These are phyloP conservation scores for Iberis pinnata DNA, from an alignment of 345 rosid genomes.

Conservation along the genomic window DNA sequence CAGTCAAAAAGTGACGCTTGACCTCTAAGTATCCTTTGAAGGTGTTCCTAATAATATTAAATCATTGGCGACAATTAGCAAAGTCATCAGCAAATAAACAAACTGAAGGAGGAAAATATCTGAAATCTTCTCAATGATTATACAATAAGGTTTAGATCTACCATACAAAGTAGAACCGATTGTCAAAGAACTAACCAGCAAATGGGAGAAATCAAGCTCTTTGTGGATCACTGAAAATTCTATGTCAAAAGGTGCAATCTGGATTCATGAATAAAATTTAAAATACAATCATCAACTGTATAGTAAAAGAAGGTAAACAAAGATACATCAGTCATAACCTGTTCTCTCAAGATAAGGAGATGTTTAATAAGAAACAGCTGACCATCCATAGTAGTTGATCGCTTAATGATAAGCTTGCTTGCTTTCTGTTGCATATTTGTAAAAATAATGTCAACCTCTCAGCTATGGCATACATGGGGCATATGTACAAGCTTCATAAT, in stretches of 20 bases:
- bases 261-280: conserved; percentile 21
- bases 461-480: background rate
- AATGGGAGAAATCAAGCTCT: conserved; percentile 96
- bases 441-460: conserved; percentile 10
- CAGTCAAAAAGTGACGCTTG: conserved; percentile 91
- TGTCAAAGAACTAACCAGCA: conserved; percentile 66
- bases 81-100: conserved; percentile 2
- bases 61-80: conserved; percentile 1
- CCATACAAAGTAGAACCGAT: conserved; percentile 3
- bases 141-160: background rate
- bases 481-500: conserved; percentile 6
- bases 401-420: conserved; percentile 72
- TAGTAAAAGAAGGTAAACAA: conserved; percentile 16
- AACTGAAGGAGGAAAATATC: background rate
- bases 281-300: background rate
- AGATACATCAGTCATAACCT: conserved; percentile 43
- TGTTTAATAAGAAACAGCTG: conserved; percentile 94
- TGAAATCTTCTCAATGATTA: conserved; percentile 5
- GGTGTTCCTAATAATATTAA: conserved; percentile 57
- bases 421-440: conserved; percentile 59
- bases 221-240: conserved; percentile 92
- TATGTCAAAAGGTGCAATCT: conserved; percentile 97
- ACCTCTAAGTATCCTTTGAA: conserved; percentile 94
- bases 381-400: conserved; percentile 78
- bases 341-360: conserved; percentile 88